A percentile compares a stretch with the other conserved stretches of the same genome.
These are phyloP conservation scores for Rhodotorula sp. DNA, from an alignment of 1,284 basidiomycete genomes.

Conservation along the genomic window DNA sequence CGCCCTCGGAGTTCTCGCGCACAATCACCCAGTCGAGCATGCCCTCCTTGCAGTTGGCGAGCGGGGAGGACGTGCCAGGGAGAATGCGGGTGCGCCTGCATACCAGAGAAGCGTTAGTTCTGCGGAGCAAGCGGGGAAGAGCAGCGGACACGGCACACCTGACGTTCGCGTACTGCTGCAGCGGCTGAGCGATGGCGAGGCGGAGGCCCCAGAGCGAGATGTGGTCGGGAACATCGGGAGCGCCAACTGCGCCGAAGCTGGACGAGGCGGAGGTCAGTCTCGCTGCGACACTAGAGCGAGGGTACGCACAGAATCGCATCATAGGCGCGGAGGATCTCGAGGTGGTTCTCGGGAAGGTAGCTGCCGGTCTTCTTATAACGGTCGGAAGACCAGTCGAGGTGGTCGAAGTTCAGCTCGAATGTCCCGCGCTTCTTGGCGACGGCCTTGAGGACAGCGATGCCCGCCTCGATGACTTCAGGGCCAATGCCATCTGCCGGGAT, in stretches of 20 bases:
- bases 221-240: conserved; percentile 59
- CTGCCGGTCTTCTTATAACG: conserved; percentile 51
- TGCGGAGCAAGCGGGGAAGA: conserved; percentile 44
- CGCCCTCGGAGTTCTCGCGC: conserved; percentile 63
- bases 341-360: conserved; percentile 54
- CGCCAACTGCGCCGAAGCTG: conserved; percentile 54
- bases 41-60: conserved; percentile 51
- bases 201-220: conserved; percentile 62
- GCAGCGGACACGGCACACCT: conserved; percentile 42
- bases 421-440: conserved; percentile 26
- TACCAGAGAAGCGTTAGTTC: neutral
- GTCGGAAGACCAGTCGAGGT: conserved; percentile 54
- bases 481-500: conserved; percentile 65
- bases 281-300: neutral
- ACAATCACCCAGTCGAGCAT: conserved; percentile 60
- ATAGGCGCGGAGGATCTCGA: conserved; percentile 45
- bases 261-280: neutral
- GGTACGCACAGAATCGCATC: conserved; percentile 15
- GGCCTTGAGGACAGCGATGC: conserved; percentile 51
- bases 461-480: conserved; percentile 57
- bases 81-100: conserved; percentile 54
- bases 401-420: conserved; percentile 52
- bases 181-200: conserved; percentile 59
- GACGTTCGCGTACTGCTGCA: conserved; percentile 63
- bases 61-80: conserved; percentile 58